phyloP scores from a whole-genome alignment of 805 yeast genomes.

The Yamadazyma scolyti region DNA sequence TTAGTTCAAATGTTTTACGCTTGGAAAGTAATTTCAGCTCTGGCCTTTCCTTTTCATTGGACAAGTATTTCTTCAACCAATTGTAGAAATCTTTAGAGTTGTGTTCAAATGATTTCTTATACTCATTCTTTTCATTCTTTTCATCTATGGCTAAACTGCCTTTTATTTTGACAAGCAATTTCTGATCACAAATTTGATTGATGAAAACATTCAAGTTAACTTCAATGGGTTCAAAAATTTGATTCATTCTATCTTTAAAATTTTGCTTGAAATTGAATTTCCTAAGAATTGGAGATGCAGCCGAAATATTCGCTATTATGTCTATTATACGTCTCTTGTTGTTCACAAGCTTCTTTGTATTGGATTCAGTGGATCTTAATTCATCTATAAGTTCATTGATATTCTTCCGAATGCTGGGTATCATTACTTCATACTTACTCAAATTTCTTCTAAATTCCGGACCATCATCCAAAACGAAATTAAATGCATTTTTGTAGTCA shows the following conservation, averaged over 20 bases:
- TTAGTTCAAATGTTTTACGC: slow-evolving; percentile 37
- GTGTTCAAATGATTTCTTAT: slow-evolving; percentile 33
- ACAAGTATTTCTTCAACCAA: slow-evolving; percentile 41
- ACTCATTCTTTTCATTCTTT: slow-evolving; percentile 18
- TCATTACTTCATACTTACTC: slow-evolving; percentile 24
- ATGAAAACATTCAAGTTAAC: slow-evolving; percentile 24
- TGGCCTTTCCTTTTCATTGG: slow-evolving; percentile 42
- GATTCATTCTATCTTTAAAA: slow-evolving; percentile 20
- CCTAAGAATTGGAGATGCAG: slow-evolving; percentile 20
- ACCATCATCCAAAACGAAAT: slow-evolving; percentile 38
- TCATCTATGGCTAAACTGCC: slow-evolving; percentile 11
- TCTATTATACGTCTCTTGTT: slow-evolving; percentile 22
- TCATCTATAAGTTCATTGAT: slow-evolving; percentile 27
- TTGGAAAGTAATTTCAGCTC: slow-evolving; percentile 34
- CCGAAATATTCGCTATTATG: slow-evolving; percentile 15
- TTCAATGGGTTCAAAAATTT: slow-evolving; percentile 31
- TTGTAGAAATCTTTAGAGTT: slow-evolving; percentile 40
- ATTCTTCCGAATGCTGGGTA: slow-evolving; percentile 25
- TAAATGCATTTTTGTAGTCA: slow-evolving; percentile 27
- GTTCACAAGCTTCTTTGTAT: slow-evolving; percentile 15
- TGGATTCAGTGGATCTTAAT: slow-evolving; percentile 24
- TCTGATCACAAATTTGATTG: slow-evolving; percentile 24
- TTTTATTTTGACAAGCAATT: slow-evolving; percentile 24
- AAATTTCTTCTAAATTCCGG: slow-evolving; percentile 38
- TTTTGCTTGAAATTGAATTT: slow-evolving; percentile 21